Evolutionary conservation across 192 early-diverging fungal genomes (phyloP).

Genomic region (Coemansia sp.): DNA sequence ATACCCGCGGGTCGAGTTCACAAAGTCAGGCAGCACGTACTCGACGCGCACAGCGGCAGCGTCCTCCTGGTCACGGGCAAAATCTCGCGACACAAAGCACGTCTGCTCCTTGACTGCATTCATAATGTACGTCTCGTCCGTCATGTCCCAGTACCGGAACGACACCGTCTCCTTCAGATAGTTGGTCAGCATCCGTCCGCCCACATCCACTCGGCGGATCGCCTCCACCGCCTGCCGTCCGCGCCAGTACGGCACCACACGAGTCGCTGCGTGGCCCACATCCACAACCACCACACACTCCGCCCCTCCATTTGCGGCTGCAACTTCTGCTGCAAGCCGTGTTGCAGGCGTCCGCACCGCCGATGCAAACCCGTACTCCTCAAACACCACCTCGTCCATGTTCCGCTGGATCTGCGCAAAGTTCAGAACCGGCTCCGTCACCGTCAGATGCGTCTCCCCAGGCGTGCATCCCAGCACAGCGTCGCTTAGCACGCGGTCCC

Average conservation of each 20-base stretch:
- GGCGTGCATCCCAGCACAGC: conserved; percentile 68
- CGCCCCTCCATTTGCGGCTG: conserved; percentile 14
- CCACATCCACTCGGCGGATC: conserved; percentile 76
- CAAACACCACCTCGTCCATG: conserved; percentile 84
- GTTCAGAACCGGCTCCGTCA: conserved; percentile 84
- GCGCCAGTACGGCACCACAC: conserved; percentile 68
- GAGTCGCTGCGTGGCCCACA: conserved; percentile 79
- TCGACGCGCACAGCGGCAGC: conserved; percentile 24
- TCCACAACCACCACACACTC: conserved; percentile 74
- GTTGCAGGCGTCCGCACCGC: conserved; percentile 31
- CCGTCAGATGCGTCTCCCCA: conserved; percentile 58
- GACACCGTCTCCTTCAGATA: conserved; percentile 89
- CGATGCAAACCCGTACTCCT: conserved; percentile 74
- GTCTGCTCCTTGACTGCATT: conserved; percentile 81
- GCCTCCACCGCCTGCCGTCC: conserved; percentile 59
- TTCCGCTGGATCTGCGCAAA: conserved; percentile 66
- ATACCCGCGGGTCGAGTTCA: conserved; percentile 31
- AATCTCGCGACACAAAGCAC: conserved; percentile 75
- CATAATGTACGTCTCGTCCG: conserved; percentile 88
- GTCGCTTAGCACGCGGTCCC: conserved; percentile 74
- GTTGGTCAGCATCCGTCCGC: conserved; percentile 84
- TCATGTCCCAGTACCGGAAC: conserved; percentile 94
- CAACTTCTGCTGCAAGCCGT: conserved; percentile 8
- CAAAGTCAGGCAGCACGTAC: conserved; percentile 55
- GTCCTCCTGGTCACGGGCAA: conserved; percentile 62